Evolutionary conservation across 768 basidiomycete species (phyloP).

Genomic region (Trametes elegans): DNA sequence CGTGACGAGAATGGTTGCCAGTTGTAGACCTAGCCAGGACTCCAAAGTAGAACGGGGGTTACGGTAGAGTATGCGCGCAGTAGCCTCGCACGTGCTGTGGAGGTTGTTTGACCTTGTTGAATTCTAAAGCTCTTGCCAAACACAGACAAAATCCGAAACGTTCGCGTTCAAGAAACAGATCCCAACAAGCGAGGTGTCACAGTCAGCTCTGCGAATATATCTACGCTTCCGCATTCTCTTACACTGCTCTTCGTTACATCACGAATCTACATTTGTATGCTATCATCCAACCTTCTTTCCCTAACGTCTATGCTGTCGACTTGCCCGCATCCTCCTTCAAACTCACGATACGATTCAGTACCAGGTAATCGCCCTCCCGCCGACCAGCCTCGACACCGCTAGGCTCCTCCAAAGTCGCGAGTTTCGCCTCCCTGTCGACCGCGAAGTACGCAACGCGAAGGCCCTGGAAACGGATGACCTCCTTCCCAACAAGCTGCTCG

Average conservation of each 20-base stretch:
- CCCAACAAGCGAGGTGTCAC: too few species aligned
- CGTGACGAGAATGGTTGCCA: not conserved
- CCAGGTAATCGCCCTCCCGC: slow-evolving; percentile 72
- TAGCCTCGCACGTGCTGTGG: not conserved
- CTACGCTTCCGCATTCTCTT: too few species aligned
- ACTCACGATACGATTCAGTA: slow-evolving; percentile 90
- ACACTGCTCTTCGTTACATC: too few species aligned
- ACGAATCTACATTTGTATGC: not conserved
- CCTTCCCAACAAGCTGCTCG: slow-evolving; percentile 83
- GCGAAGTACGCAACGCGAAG: slow-evolving; percentile 94
- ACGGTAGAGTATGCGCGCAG: not conserved
- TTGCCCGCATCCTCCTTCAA: slow-evolving; percentile 95
- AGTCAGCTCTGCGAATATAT: too few species aligned
- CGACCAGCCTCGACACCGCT: slow-evolving; percentile 40
- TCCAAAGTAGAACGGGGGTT: not conserved
- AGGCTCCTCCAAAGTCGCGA: slow-evolving; percentile 61
- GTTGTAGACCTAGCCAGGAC: not conserved
- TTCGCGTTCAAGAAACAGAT: too few species aligned
- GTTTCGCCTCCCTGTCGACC: slow-evolving; percentile 79
- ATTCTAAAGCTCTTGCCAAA: not conserved
- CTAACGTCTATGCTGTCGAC: slow-evolving; percentile 13
- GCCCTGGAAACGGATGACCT: slow-evolving; percentile 95
- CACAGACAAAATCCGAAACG: too few species aligned
- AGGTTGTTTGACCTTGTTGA: not conserved
- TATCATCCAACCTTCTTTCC: slow-evolving; percentile 20